phyloP scores from a whole-genome alignment of 148 eudicot species.

The Persicaria tinctoria region DNA sequence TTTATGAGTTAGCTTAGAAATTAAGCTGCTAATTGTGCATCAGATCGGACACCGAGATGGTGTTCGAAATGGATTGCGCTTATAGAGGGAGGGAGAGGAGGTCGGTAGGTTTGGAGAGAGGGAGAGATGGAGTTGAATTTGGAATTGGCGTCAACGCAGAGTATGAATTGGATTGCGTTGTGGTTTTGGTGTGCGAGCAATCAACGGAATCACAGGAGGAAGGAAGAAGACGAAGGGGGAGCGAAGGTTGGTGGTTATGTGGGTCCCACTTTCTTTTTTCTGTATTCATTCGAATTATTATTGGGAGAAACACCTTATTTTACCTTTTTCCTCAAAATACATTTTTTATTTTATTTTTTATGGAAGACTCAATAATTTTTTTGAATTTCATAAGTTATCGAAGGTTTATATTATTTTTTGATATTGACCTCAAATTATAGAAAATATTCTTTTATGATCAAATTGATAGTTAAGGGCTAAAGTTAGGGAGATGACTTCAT shows the following conservation, averaged over 20 bases:
- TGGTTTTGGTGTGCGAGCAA: background rate
- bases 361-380: no score
- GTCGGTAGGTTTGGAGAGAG: background rate
- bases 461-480: no score
- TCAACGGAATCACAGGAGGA: background rate
- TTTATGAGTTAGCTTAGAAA: conserved; percentile 2
- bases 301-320: no score
- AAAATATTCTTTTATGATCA: no score
- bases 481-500: no score
- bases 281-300: background rate
- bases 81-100: background rate
- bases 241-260: conserved; percentile 3
- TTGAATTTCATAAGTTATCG: no score
- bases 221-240: background rate
- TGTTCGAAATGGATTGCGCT: no score
- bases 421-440: no score
- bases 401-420: no score
- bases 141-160: background rate
- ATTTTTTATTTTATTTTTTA: no score
- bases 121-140: background rate
- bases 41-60: background rate
- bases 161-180: background rate
- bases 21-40: conserved; percentile 1
- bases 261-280: background rate
- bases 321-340: no score